Evolutionary conservation across 768 basidiomycete genomes (phyloP).

Genomic region (Crucibulum laeve): DNA sequence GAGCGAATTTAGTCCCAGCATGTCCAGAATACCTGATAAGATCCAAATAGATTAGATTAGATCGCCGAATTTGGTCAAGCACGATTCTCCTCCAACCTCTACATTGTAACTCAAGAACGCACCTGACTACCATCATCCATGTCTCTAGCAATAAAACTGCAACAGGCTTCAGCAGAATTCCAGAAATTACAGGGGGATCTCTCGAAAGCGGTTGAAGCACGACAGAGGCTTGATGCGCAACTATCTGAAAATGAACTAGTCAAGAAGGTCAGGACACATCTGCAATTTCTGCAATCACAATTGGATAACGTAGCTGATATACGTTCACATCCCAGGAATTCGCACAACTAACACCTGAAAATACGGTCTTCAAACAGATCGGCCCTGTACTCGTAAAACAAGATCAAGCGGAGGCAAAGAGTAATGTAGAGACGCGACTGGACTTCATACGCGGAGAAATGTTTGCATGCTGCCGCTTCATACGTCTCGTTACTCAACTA

Average conservation of each 20-base stretch:
- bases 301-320: slow-evolving; percentile 1
- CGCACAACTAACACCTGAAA: slow-evolving; percentile 61
- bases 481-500: neutral
- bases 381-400: slow-evolving; percentile 90
- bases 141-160: slow-evolving; percentile 58
- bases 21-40: too few species aligned
- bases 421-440: slow-evolving; percentile 84
- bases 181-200: slow-evolving; percentile 80
- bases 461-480: slow-evolving; percentile 37
- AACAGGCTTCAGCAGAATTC: slow-evolving; percentile 68
- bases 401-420: slow-evolving; percentile 81
- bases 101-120: too few species aligned
- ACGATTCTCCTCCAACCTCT: too few species aligned
- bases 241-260: slow-evolving; percentile 89
- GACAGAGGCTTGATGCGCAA: slow-evolving; percentile 88
- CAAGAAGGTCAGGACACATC: slow-evolving; percentile 59
- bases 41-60: too few species aligned
- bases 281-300: neutral
- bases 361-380: slow-evolving; percentile 85
- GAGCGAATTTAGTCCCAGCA: too few species aligned
- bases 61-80: too few species aligned
- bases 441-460: slow-evolving; percentile 88
- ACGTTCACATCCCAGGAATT: slow-evolving; percentile 91
- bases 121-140: slow-evolving; percentile 18
- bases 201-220: slow-evolving; percentile 66